These are phyloP conservation scores for Emmonsiellopsis sp. DNA, from an alignment of 2,329 filamentous ascomycete species.

Conservation along the genomic window DNA sequence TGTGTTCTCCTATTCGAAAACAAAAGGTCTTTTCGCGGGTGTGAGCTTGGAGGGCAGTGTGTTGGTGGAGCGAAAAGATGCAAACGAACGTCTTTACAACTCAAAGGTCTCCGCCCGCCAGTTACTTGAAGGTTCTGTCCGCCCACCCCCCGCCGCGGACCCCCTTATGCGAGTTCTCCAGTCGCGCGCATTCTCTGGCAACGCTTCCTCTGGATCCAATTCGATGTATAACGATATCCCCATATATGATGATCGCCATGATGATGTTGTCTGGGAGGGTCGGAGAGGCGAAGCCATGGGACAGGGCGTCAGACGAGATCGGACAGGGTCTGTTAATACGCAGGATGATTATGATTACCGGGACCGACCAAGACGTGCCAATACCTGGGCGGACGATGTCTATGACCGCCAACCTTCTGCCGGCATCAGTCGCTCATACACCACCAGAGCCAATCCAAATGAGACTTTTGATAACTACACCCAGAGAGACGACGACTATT, in stretches of 20 bases:
- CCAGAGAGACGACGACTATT: constrained; percentile 37
- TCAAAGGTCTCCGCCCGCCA: constrained; percentile 71
- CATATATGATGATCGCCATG: constrained; percentile 74
- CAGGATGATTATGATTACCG: constrained; percentile 48
- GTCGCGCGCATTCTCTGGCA: constrained; percentile 72
- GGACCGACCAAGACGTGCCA: constrained; percentile 41
- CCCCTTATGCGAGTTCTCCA: constrained; percentile 79
- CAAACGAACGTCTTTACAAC: constrained; percentile 93
- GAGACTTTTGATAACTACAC: constrained; percentile 24
- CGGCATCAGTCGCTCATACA: constrained; percentile 26
- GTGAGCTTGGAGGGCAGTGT: constrained; percentile 89
- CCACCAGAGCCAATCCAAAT: constrained; percentile 23
- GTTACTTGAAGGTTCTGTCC: constrained; percentile 68
- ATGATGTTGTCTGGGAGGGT: constrained; percentile 78
- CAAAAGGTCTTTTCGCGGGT: constrained; percentile 92
- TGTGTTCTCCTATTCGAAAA: constrained; percentile 96
- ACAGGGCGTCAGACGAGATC: constrained; percentile 51
- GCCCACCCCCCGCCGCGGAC: constrained; percentile 70
- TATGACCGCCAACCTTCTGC: constrained; percentile 34
- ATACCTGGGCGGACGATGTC: constrained; percentile 42
- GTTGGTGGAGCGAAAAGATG: constrained; percentile 88
- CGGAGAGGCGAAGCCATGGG: constrained; percentile 61
- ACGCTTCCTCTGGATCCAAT: constrained; percentile 43
- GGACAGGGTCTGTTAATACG: constrained; percentile 43
- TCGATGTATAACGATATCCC: constrained; percentile 89